A percentile compares a stretch with the other conserved stretches of the same genome.
These are phyloP conservation scores for Spergularia azorica DNA, from an alignment of 179 eudicot species.

Conservation along the genomic window DNA sequence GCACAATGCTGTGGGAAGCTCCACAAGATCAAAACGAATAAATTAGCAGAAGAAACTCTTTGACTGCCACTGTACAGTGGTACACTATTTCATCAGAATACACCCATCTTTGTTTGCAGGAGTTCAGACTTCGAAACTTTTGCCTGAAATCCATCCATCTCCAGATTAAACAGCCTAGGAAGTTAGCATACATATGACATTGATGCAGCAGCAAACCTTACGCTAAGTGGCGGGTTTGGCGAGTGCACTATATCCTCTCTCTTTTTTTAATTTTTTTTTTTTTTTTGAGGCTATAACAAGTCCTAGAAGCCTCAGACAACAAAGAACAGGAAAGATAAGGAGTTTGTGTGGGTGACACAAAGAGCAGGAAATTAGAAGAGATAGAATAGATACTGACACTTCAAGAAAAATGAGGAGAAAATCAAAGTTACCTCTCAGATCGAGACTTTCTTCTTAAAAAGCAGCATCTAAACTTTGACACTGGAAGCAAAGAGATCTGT, in stretches of 20 bases:
- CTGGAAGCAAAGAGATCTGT: constrained; percentile 67
- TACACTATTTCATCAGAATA: no score
- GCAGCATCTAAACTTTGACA: constrained; percentile 72
- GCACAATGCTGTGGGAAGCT: neutral
- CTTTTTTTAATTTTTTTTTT: no score
- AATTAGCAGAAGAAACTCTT: neutral
- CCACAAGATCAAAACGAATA: neutral
- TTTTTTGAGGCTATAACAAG: no score
- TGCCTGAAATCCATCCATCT: neutral
- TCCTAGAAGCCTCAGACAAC: no score
- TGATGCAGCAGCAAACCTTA: no score
- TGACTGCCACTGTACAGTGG: neutral
- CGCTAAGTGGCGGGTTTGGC: no score
- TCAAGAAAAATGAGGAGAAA: neutral
- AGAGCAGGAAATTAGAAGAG: neutral
- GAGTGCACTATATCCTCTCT: no score
- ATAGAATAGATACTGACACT: neutral
- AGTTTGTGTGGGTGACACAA: neutral
- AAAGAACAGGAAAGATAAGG: no score
- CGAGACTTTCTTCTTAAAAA: constrained; percentile 64
- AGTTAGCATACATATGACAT: no score
- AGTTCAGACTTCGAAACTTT: no score
- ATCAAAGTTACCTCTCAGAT: constrained; percentile 58
- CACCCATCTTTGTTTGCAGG: no score
- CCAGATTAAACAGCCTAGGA: no score